Base-by-base conservation (phyloP, 2,329 filamentous ascomycete species). In the Fonsecaea multimorphosa region DNA sequence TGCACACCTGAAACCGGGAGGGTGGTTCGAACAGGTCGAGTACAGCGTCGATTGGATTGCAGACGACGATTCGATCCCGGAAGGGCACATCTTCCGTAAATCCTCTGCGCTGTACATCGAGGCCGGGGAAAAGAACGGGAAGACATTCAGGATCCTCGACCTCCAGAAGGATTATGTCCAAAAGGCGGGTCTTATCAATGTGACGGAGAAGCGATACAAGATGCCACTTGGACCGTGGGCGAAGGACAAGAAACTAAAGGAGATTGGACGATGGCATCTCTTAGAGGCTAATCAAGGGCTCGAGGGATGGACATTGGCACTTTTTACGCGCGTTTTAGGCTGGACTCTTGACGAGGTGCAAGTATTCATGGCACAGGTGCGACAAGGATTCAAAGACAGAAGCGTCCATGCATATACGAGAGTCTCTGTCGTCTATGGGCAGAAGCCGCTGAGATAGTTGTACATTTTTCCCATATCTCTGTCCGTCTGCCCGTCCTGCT, bases 1-100 rank as follows among this genome's bases (percentile, higher is more conserved):
- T 27, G 19, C 19, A 7, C 63, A 55, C 46, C 61, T 69, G 14
- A 74, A 72, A 19, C 79, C 80, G 0, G 80, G 79, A 19, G 81
- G 79, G 19, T 81, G 73, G 70, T 72, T 81, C n/a, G 80, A 83
- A 55, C 55, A 64, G 29, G 46, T 61, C 19, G 62, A 64, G 36
- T 27, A 49, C 34, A 27, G 36, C 11, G 46, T 64, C n/a, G 46
- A 65, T 36, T 58, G 38, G 11, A 54, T 52, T 22, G 38, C 40
- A 29, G 62, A 67, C 52, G 79, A 83, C 57, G 78, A 72, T 11
- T 78, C 73, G 11, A 72, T 79, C 67, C 70, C 49, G 31, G 27
- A 70, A 0, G 72, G 72, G 0, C 76, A 76, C 32, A 73, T 79
- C 61, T 78, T 76, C 27, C 52, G 64, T 3, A 34, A 66, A 29